Evolutionary conservation across 2,329 filamentous ascomycete species (phyloP), one percentile per base, ranked within the genome.

Genomic region (Monosporascus sp.): DNA sequence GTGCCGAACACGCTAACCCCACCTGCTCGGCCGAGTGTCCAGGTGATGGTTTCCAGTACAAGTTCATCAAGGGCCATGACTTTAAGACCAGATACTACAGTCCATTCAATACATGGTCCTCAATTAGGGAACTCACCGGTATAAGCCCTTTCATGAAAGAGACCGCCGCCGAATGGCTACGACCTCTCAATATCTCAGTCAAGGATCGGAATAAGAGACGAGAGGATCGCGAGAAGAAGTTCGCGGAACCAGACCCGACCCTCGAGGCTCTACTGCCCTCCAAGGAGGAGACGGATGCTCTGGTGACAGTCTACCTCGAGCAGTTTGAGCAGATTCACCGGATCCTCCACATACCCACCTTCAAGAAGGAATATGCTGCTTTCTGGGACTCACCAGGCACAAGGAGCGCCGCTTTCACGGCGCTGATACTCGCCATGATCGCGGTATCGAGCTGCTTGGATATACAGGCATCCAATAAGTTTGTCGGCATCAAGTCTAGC

Each of bases 111-210:
- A 79, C 80, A 45, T 83, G 77, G 68, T 79, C 82, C 68, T 81
- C 81, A 11, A 81, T 84, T 61, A 76, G 78, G 49, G 80, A 83
- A 54, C 71, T 77, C 57, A 60, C 78, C 2, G 81, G 81, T 2
- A 72, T 85, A 46, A 79, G 75, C 46, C 77, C 79, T 15, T 84
- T 84, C 54, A 84, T 85, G 81, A 79, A 77, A 58, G 80, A 84
- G 68, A 83, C 80, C 1, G 80, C 81, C 9, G 79, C 83, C 50
- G 79, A 83, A 63, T 83, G 81, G 79, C 73, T 85, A 51, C 75
- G 77, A 50, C 81, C 81, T 7, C 75, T 83, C 45, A 79, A 81
- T 38, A 73, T 82, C 25, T 77, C 80, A 37, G 66, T 73, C 58
- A 83, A 84, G 67, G 80, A 84, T 60, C 77, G 80, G 49, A 74